Conservation (phyloP, 257 asterid species). For the Solanum arcanum region DNA sequence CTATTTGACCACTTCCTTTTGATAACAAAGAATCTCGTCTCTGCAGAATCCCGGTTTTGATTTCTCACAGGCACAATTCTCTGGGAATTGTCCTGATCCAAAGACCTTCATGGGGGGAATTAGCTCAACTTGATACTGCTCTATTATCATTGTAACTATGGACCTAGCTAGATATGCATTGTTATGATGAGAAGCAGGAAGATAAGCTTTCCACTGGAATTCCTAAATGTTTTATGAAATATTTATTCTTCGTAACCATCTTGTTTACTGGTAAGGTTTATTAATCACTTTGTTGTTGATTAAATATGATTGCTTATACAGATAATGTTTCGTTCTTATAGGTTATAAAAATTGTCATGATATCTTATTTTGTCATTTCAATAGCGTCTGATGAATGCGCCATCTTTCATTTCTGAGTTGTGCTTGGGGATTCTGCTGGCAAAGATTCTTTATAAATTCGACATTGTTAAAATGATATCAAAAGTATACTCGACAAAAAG, state of each 20-base stretch:
- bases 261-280: not conserved
- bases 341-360: not conserved
- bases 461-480: not conserved
- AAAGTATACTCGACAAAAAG: not conserved
- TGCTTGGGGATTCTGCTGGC: not conserved
- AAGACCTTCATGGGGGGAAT: constrained; percentile 82
- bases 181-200: not conserved
- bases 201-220: not conserved
- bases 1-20: not conserved
- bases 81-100: constrained; percentile 75
- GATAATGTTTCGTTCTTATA: not conserved
- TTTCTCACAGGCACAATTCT: constrained; percentile 84
- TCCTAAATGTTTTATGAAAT: not conserved
- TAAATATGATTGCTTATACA: not conserved
- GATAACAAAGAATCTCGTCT: not conserved
- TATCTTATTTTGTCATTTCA: not conserved
- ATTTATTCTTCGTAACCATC: not conserved
- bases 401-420: not conserved
- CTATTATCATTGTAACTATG: not conserved
- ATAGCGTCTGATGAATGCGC: not conserved
- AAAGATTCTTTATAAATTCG: not conserved
- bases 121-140: constrained; percentile 20
- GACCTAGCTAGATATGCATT: not conserved
- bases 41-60: constrained; percentile 82
- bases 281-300: not conserved